These are phyloP conservation scores for Leccinum barrowsii DNA, from an alignment of 768 basidiomycete species.

Conservation along the genomic window DNA sequence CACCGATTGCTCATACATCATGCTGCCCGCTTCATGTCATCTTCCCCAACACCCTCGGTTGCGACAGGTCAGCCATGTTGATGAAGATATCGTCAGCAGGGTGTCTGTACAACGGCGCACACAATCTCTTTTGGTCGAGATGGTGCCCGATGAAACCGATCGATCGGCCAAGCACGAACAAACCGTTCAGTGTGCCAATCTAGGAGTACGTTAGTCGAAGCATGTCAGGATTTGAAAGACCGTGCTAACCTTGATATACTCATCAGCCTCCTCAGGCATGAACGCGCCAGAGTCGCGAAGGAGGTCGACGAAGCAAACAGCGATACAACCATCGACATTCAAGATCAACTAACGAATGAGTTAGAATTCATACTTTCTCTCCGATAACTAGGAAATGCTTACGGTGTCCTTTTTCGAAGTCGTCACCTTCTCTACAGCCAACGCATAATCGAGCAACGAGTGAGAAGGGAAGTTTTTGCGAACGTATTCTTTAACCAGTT, in stretches of 20 bases:
- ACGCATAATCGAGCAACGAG: constrained; percentile 87
- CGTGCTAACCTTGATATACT: constrained; percentile 77
- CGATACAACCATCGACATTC: constrained; percentile 95
- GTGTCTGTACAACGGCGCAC: constrained; percentile 90
- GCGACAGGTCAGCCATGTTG: constrained; percentile 83
- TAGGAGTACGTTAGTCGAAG: constrained; percentile 10
- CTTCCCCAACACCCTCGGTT: constrained; percentile 71
- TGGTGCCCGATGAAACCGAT: constrained; percentile 98
- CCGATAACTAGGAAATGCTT: constrained; percentile 2
- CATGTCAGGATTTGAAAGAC: neutral
- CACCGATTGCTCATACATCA: constrained; percentile 20
- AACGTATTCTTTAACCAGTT: constrained; percentile 95
- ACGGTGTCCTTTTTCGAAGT: constrained; percentile 97
- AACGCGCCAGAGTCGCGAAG: constrained; percentile 91
- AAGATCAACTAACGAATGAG: constrained; percentile 66
- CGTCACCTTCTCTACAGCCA: constrained; percentile 96
- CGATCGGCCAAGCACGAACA: constrained; percentile 96
- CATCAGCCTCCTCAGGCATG: constrained; percentile 91
- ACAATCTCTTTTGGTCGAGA: constrained; percentile 93
- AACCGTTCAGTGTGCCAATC: constrained; percentile 92
- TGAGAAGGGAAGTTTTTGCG: constrained; percentile 94
- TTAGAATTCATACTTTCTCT: constrained; percentile 2
- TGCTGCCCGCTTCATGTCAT: constrained; percentile 13
- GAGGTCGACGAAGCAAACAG: constrained; percentile 94
- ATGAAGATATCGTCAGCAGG: constrained; percentile 96